Conservation (phyloP, 1,284 basidiomycete species). For the Moesziomyces sp. region DNA sequence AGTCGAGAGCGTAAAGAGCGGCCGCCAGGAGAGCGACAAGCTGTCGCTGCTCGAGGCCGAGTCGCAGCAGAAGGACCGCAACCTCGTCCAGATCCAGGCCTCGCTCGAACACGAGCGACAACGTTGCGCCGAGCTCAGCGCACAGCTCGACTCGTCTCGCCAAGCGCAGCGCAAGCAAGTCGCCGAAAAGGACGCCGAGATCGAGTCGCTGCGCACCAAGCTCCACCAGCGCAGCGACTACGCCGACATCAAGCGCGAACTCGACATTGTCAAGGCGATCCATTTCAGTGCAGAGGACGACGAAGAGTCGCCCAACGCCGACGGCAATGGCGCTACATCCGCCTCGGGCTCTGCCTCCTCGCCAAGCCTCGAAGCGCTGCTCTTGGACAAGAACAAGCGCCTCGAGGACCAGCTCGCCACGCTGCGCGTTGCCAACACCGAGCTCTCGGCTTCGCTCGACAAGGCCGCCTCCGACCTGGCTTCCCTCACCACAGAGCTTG, state of each 20-base stretch:
- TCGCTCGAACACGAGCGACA: slow-evolving; percentile 32
- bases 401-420: slow-evolving; percentile 93
- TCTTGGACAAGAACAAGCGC: slow-evolving; percentile 92
- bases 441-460: slow-evolving; percentile 22
- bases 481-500: slow-evolving; percentile 75
- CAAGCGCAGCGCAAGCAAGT: slow-evolving; percentile 78
- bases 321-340: neutral
- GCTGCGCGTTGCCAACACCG: slow-evolving; percentile 77
- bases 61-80: slow-evolving; percentile 35
- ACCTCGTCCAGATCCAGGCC: slow-evolving; percentile 26
- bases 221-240: slow-evolving; percentile 72
- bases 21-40: slow-evolving; percentile 69
- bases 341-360: no score
- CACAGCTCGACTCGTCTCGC: slow-evolving; percentile 82
- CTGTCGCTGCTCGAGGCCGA: slow-evolving; percentile 79
- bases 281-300: slow-evolving; percentile 70
- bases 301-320: slow-evolving; percentile 69
- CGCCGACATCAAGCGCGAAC: slow-evolving; percentile 76
- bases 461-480: slow-evolving; percentile 74
- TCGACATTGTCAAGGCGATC: slow-evolving; percentile 55
- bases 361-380: slow-evolving; percentile 82
- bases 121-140: slow-evolving; percentile 42
- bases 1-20: slow-evolving; percentile 74
- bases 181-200: slow-evolving; percentile 76
- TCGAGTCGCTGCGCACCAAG: slow-evolving; percentile 75